phyloP scores from a whole-genome alignment of 805 yeast species.

The Ogataea methanolica region DNA sequence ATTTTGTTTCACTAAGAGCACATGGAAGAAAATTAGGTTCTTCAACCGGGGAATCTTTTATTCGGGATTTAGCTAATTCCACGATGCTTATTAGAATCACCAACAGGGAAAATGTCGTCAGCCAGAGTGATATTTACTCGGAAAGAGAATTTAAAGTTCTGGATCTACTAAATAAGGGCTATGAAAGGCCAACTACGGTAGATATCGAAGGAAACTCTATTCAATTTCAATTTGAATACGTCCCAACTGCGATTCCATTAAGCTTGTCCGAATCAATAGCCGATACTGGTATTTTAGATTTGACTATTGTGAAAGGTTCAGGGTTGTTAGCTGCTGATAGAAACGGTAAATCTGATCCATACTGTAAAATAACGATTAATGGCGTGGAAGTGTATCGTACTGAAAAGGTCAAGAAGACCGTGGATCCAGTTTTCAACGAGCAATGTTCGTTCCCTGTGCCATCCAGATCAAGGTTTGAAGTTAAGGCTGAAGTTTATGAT shows the following conservation, averaged over 20 bases:
- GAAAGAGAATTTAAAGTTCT: conserved; percentile 47
- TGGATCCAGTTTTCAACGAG: conserved; percentile 79
- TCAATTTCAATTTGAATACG: conserved; percentile 49
- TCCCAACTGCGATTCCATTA: conserved; percentile 52
- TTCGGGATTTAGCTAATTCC: conserved; percentile 69
- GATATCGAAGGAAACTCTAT: conserved; percentile 36
- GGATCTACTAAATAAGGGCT: conserved; percentile 50
- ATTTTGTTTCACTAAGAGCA: conserved; percentile 46
- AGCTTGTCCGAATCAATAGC: conserved; percentile 56
- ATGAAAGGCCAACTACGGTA: conserved; percentile 41
- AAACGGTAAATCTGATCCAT: conserved; percentile 79
- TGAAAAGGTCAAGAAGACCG: conserved; percentile 57
- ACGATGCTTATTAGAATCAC: conserved; percentile 52
- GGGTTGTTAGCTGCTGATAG: conserved; percentile 56
- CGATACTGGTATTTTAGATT: conserved; percentile 61
- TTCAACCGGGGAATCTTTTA: conserved; percentile 54
- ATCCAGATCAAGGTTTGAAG: conserved; percentile 53
- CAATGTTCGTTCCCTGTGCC: conserved; percentile 51
- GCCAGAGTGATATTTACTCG: conserved; percentile 43
- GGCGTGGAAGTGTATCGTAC: conserved; percentile 53
- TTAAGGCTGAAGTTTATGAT: conserved; percentile 53
- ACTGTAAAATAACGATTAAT: conserved; percentile 47
- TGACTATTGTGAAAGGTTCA: conserved; percentile 55
- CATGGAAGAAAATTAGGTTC: conserved; percentile 40
- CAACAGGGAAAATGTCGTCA: conserved; percentile 43